Base-by-base conservation (phyloP, 805 yeast species). In the Isabelozyma gotoi region DNA sequence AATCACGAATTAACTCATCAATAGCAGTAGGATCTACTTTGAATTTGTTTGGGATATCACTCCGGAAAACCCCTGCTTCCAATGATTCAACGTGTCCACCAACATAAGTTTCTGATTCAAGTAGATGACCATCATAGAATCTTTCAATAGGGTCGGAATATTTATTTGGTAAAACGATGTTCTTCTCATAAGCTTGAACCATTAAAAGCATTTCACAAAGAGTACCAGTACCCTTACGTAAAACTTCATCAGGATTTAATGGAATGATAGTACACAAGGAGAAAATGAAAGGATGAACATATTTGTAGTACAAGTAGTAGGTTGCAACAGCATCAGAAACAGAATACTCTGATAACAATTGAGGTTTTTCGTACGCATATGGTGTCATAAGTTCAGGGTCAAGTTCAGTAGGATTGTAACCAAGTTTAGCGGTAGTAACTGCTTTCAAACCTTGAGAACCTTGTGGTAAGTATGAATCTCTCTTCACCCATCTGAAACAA, bases 301-400 rank as follows among this genome's bases (percentile, higher is more conserved):
- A 95, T 65, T 94, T 94, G 81, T 86, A 91, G 70, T 91, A 94
- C 37, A 94, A 72, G 64, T 94, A 94, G 61, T 91, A 94, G 0
- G 99, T 94, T 4, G 99, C 99, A 33, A 95, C 99, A 10, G 99
- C 99, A 75, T 94, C 99, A 44, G 99, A 95, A 19, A 94, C 99
- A 0, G 99, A 95, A 64, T 94, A 94, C 60, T 95, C 99, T 0
- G 99, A 89, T 40, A 94, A 67, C 3, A 85, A 68, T 57, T 94
- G 98, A 1, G 99, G 99, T 54, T 85, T 81, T 56, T 91, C 96
- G 52, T 84, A 81, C 3, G 99, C 99, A 63, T 92, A 94, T 0
- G 97, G 97, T 0, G 97, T 90, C 99, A 94, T 94, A 39, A 91
- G 71, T 65, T 94, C 99, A 0, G 99, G 99, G 55, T 94, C 99